Percentiles rank a stretch among this genome's conserved stretches.
Conservation (phyloP, 2,329 filamentous ascomycete genomes). For the Metarhizium guizhouense region DNA sequence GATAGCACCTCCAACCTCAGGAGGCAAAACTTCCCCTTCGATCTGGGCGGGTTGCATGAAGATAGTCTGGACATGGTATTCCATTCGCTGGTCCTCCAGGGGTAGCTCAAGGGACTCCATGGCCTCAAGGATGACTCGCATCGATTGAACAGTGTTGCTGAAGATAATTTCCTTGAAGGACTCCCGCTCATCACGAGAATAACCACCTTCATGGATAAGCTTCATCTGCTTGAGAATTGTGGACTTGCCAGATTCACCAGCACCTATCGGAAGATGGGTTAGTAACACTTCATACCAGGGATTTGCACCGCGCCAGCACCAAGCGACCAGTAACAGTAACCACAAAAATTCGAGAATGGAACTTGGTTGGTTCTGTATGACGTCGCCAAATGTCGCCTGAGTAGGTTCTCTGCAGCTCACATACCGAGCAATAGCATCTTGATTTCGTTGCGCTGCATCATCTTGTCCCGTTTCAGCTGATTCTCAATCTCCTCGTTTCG, state of each 20-base stretch:
- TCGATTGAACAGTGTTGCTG: slow-evolving; percentile 61
- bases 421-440: slow-evolving; percentile 98
- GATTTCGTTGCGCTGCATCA: slow-evolving; percentile 99
- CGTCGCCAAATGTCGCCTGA: neutral
- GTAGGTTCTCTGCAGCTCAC: slow-evolving; percentile 4
- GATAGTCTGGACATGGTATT: slow-evolving; percentile 96
- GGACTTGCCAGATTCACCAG: slow-evolving; percentile 73
- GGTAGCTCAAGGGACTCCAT: slow-evolving; percentile 68
- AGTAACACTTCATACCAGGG: neutral
- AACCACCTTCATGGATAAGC: slow-evolving; percentile 97
- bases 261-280: slow-evolving; percentile 49
- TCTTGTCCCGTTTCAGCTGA: slow-evolving; percentile 95
- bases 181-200: slow-evolving; percentile 78
- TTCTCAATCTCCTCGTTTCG: slow-evolving; percentile 99
- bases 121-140: slow-evolving; percentile 60
- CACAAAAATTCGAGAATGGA: neutral
- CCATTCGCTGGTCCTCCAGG: slow-evolving; percentile 82
- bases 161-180: slow-evolving; percentile 65
- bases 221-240: slow-evolving; percentile 53
- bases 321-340: neutral
- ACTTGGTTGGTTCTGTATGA: neutral
- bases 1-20: slow-evolving; percentile 88
- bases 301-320: neutral
- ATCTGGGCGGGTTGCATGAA: slow-evolving; percentile 98
- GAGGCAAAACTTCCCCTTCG: slow-evolving; percentile 87